These are phyloP conservation scores for Ramalina intermedia DNA, from an alignment of 495 filamentous ascomycete species.

Conservation along the genomic window DNA sequence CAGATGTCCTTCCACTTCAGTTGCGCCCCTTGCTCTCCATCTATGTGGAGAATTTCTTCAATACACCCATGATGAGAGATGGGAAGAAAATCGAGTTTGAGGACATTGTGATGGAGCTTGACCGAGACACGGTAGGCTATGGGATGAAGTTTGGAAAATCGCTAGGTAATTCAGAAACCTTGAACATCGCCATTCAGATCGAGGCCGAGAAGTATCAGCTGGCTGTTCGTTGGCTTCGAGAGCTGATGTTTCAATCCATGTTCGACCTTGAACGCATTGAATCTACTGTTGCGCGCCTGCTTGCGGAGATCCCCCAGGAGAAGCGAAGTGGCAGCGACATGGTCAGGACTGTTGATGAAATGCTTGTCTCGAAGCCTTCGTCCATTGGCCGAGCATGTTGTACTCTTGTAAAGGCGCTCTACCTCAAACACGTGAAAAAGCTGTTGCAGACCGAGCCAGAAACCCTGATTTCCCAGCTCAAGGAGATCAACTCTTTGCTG, in stretches of 20 bases:
- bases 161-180: constrained; percentile 63
- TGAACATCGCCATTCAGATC: constrained; percentile 68
- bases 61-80: constrained; percentile 67
- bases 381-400: constrained; percentile 64
- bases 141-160: constrained; percentile 46
- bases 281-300: constrained; percentile 70
- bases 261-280: constrained; percentile 74
- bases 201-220: constrained; percentile 78
- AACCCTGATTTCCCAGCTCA: constrained; percentile 56
- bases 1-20: constrained; percentile 53
- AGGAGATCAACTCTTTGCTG: constrained; percentile 57
- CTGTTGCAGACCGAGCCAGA: constrained; percentile 60
- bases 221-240: constrained; percentile 70
- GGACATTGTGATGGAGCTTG: constrained; percentile 74
- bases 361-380: constrained; percentile 58
- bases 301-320: constrained; percentile 83
- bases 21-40: constrained; percentile 69
- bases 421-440: constrained; percentile 69
- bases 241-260: constrained; percentile 73
- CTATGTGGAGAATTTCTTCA: constrained; percentile 87
- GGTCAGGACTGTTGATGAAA: constrained; percentile 59
- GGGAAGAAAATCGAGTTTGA: constrained; percentile 76
- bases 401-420: constrained; percentile 76
- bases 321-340: constrained; percentile 80
- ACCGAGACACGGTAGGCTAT: constrained; percentile 81